Conservation (phyloP, 805 yeast species). For the Citeromyces nyonsensis region DNA sequence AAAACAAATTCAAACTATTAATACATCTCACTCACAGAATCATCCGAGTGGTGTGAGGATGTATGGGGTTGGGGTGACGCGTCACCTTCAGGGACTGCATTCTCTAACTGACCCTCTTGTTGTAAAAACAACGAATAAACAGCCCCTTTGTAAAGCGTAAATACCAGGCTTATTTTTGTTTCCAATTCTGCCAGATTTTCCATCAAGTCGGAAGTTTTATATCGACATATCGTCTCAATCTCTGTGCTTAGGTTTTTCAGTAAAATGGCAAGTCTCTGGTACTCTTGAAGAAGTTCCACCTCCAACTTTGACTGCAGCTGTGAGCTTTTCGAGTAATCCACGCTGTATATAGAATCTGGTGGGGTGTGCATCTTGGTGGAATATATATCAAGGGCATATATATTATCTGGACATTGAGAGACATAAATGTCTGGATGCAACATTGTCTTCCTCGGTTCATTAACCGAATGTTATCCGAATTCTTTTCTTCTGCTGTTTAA, state of each 20-base stretch:
- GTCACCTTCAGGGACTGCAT: too few species aligned
- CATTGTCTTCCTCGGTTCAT: too few species aligned
- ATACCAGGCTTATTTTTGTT: slow-evolving; percentile 24
- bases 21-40: too few species aligned
- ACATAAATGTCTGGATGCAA: too few species aligned
- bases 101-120: neutral
- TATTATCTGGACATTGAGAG: neutral
- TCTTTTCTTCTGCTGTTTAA: too few species aligned
- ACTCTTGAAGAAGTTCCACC: slow-evolving; percentile 19
- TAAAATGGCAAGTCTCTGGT: slow-evolving; percentile 19
- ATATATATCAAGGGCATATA: too few species aligned
- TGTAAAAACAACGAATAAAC: slow-evolving; percentile 12
- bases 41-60: too few species aligned
- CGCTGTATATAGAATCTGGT: neutral
- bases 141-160: slow-evolving; percentile 26
- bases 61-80: too few species aligned
- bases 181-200: slow-evolving; percentile 23
- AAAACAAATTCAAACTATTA: too few species aligned
- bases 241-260: slow-evolving; percentile 17
- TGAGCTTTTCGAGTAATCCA: neutral
- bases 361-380: too few species aligned
- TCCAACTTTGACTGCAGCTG: slow-evolving; percentile 8
- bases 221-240: slow-evolving; percentile 11
- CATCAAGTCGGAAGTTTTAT: slow-evolving; percentile 16
- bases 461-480: too few species aligned